Conservation (phyloP, 1,284 basidiomycete genomes). For the Puccinia polysora region DNA sequence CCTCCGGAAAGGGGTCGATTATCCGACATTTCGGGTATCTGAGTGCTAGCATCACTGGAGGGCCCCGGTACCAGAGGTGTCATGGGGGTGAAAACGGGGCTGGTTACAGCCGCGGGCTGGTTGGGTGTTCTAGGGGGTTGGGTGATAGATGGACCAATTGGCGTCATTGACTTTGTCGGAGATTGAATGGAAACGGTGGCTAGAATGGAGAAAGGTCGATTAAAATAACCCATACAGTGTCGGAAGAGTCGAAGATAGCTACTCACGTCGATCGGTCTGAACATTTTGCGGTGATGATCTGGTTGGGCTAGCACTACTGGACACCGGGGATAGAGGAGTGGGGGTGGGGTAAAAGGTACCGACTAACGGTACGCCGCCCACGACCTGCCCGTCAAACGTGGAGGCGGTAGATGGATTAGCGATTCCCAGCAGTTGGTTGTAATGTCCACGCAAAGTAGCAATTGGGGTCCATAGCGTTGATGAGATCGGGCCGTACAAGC, state of each 20-base stretch:
- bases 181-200: background rate
- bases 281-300: conserved; percentile 9
- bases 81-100: background rate
- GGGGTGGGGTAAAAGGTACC: conserved; percentile 28
- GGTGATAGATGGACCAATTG: background rate
- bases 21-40: conserved; percentile 12
- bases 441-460: conserved; percentile 10
- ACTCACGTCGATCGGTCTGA: conserved; percentile 12
- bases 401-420: conserved; percentile 24
- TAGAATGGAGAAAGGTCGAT: background rate
- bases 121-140: too few relatives aligned
- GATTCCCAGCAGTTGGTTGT: conserved; percentile 21
- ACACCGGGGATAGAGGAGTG: background rate
- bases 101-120: conserved; percentile 9
- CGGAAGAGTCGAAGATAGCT: background rate
- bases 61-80: conserved; percentile 1
- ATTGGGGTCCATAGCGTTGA: background rate
- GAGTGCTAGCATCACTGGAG: conserved; percentile 5
- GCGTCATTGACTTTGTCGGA: background rate
- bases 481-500: background rate
- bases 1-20: background rate
- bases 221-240: background rate
- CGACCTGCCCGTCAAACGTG: conserved; percentile 2
- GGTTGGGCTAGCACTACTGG: background rate
- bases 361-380: conserved; percentile 15